Conservation (phyloP, 2,329 filamentous ascomycete genomes). For the Beauveria rudraprayagi region DNA sequence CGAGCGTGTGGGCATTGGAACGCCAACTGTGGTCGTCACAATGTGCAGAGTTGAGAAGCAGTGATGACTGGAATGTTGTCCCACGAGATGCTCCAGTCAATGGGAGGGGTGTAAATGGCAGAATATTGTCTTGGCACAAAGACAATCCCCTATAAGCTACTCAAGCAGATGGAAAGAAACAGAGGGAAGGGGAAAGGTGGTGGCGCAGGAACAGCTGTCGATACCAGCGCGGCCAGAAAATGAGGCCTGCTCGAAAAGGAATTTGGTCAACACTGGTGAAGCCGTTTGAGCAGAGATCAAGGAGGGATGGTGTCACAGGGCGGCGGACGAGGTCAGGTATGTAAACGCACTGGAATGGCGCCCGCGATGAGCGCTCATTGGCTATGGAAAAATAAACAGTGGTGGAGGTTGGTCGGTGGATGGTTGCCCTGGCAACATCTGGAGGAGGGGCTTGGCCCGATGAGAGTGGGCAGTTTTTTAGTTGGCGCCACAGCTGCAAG, state of each 20-base stretch:
- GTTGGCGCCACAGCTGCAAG: not conserved
- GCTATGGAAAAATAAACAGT: constrained; percentile 25
- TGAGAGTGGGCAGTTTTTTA: not conserved
- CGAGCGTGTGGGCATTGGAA: constrained; percentile 25
- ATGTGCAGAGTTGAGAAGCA: constrained; percentile 12
- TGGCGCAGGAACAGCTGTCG: not conserved
- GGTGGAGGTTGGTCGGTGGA: constrained; percentile 10
- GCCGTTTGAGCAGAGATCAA: constrained; percentile 1
- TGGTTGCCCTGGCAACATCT: constrained; percentile 23
- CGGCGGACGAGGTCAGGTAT: constrained; percentile 8
- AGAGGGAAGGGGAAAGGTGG: not conserved
- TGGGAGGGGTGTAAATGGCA: constrained; percentile 1
- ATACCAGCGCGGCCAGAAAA: constrained; percentile 5
- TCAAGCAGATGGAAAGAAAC: not conserved
- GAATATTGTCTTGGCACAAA: not conserved
- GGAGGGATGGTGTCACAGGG: constrained; percentile 3
- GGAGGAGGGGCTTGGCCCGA: not conserved
- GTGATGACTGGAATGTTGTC: constrained; percentile 23
- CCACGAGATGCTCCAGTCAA: constrained; percentile 12
- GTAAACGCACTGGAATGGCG: constrained; percentile 10
- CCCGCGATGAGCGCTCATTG: constrained; percentile 20
- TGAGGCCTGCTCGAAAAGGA: constrained; percentile 8
- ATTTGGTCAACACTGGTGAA: not conserved
- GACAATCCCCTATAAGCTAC: not conserved
- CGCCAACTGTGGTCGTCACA: constrained; percentile 15